A percentile compares a stretch with the other conserved stretches of the same genome.
Conservation (phyloP, 345 rosid species). For the Mallotus nudiflorus region DNA sequence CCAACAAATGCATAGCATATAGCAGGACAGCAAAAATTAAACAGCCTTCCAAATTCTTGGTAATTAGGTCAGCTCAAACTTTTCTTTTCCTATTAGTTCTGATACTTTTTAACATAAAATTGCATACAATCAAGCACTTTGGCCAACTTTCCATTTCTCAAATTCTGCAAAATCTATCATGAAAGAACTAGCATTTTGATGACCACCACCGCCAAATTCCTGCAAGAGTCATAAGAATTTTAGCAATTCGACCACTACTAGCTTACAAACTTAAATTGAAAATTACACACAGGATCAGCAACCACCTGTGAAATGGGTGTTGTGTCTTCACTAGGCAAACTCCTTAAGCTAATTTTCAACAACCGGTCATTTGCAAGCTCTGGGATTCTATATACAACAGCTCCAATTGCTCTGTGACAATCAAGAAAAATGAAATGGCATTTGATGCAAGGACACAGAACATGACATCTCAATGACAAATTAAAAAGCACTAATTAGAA, state of each 20-base stretch:
- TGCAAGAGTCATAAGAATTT: conserved; percentile 15
- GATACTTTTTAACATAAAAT: not conserved
- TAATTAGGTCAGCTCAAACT: too few species aligned
- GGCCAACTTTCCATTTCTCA: conserved; percentile 47
- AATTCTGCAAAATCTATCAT: conserved; percentile 47
- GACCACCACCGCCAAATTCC: conserved; percentile 76
- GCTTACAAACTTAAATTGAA: not conserved
- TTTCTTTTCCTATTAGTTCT: too few species aligned
- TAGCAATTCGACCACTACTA: not conserved
- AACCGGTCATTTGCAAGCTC: conserved; percentile 55
- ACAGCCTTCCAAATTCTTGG: too few species aligned
- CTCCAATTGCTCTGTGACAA: conserved; percentile 54
- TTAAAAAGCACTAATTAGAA: too few species aligned
- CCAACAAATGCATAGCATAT: too few species aligned
- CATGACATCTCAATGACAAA: too few species aligned
- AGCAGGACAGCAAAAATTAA: too few species aligned
- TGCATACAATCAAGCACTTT: conserved; percentile 16
- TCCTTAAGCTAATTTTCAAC: conserved; percentile 72
- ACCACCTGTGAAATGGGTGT: conserved; percentile 47
- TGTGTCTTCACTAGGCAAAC: conserved; percentile 62
- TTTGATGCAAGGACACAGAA: too few species aligned
- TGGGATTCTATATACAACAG: conserved; percentile 59
- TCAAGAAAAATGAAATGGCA: not conserved
- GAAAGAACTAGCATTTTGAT: conserved; percentile 72
- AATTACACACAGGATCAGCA: not conserved